Base-by-base conservation (phyloP, 805 yeast genomes). In the Candida incommunis region DNA sequence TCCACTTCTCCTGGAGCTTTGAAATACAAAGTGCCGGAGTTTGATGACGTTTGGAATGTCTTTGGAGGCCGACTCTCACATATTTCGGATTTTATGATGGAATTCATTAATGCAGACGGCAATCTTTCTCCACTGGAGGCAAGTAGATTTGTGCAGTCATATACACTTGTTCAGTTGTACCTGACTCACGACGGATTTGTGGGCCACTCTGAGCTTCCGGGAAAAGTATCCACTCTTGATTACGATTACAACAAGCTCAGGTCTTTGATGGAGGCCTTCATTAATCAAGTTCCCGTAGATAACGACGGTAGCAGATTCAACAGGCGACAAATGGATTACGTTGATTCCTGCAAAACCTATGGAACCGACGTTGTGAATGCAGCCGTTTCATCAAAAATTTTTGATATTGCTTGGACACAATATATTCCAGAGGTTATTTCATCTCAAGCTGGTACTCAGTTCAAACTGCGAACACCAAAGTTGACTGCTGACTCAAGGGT, bases 11-110 rank as follows among this genome's bases (percentile, higher is more conserved):
- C 53, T 1, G 53, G 53, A 15, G 31, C 43, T 15, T 40, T 50
- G 18, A 49, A 40, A 16, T 25, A 43, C 27, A 50, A 45, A 26
- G 44, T 50, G 3, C 49, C 51, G 2, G 31, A 41, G 3, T 50
- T 50, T 41, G 50, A 46, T 4, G 45, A 22, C 2, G 41, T 50
- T n/a, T 50, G 53, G 53, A 51, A 50, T 25, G 34, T 41, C 27
- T 50, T 50, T 23, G 53, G 53, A 16, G 53, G 53, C 13, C 43
- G 51, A 15, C 43, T 47, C 11, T 48, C 49, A 13, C 48, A 50
- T 40, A 47, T 50, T 41, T 18, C 50, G 1, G 50, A 50, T 22
- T 50, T 41, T 41, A 42, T 50, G 21, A 35, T 49, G n/a, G 52
- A 50, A 27, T 50, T 50, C 29, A 49, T 50, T 31, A 50, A 50